Evolutionary conservation across 305 asterid species (phyloP).

Genomic region (Plantago lanceolata): DNA sequence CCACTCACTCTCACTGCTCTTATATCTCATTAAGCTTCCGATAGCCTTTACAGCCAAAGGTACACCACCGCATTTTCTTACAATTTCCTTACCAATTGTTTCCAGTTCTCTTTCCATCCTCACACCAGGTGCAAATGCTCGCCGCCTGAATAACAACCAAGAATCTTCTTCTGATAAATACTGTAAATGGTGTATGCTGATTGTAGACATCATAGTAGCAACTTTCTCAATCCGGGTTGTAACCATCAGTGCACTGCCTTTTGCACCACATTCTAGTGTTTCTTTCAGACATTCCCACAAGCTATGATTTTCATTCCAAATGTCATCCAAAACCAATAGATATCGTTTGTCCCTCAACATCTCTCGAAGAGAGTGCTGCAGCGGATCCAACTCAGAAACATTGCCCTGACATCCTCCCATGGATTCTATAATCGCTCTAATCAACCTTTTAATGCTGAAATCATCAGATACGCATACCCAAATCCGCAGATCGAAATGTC

Average conservation of each 20-base stretch:
- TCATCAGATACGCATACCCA: constrained; percentile 36
- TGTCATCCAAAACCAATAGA: constrained; percentile 38
- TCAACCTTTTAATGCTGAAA: constrained; percentile 21
- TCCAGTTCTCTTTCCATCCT: constrained; percentile 5
- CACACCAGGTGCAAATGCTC: constrained; percentile 18
- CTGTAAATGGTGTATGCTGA: constrained; percentile 11
- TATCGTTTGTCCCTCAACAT: constrained; percentile 23
- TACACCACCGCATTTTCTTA: constrained; percentile 31
- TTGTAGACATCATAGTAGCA: constrained; percentile 25
- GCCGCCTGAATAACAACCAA: constrained; percentile 27
- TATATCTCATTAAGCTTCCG: constrained; percentile 27
- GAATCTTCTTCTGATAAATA: constrained; percentile 26
- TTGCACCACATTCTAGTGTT: constrained; percentile 21
- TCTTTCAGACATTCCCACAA: constrained; percentile 29
- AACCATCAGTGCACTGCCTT: constrained; percentile 30
- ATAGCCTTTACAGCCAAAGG: constrained; percentile 32
- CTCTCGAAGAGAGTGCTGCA: constrained; percentile 25
- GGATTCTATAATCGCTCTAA: constrained; percentile 20
- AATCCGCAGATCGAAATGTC: constrained; percentile 23
- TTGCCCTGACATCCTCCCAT: constrained; percentile 12
- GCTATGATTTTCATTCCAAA: constrained; percentile 30
- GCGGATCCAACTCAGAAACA: constrained; percentile 19
- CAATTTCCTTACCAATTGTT: constrained; percentile 27
- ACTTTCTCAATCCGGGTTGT: constrained; percentile 32
- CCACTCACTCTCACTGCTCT: constrained; percentile 24